Evolutionary conservation across 1,139 yeast species (phyloP).

Genomic region (Kurtzmaniella quercitrusa): DNA sequence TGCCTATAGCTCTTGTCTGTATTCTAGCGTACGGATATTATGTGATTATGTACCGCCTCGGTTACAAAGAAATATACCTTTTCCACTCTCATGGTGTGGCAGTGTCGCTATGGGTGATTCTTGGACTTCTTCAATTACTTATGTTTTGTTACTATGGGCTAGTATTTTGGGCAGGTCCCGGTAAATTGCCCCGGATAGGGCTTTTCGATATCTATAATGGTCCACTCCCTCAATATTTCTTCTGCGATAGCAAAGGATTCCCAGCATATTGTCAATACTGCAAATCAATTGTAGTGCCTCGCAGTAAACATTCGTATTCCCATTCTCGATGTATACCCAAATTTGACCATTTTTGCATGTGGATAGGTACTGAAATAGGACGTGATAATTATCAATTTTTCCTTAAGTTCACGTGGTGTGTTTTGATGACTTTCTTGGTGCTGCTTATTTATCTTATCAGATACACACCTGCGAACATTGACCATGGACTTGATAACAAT

Average conservation of each 20-base stretch:
- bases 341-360: slow-evolving; percentile 66
- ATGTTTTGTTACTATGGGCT: slow-evolving; percentile 30
- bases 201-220: slow-evolving; percentile 26
- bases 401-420: slow-evolving; percentile 41
- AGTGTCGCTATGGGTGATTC: slow-evolving; percentile 31
- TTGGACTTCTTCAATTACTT: slow-evolving; percentile 22
- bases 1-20: slow-evolving; percentile 21
- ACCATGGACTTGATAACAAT: slow-evolving; percentile 37
- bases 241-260: slow-evolving; percentile 56
- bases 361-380: slow-evolving; percentile 61
- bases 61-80: slow-evolving; percentile 31
- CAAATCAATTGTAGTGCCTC: slow-evolving; percentile 46
- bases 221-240: slow-evolving; percentile 46
- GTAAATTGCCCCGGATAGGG: slow-evolving; percentile 20
- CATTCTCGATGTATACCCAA: slow-evolving; percentile 45
- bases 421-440: slow-evolving; percentile 27
- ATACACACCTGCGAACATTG: slow-evolving; percentile 23
- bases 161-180: slow-evolving; percentile 31
- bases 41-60: slow-evolving; percentile 32
- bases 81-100: slow-evolving; percentile 31
- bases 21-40: slow-evolving; percentile 30
- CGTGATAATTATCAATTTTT: slow-evolving; percentile 50
- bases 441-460: slow-evolving; percentile 22
- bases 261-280: slow-evolving; percentile 61
- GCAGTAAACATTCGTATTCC: slow-evolving; percentile 55